Evolutionary conservation across 2,329 filamentous ascomycete species (phyloP).

Genomic region (Ramularia endophylla): DNA sequence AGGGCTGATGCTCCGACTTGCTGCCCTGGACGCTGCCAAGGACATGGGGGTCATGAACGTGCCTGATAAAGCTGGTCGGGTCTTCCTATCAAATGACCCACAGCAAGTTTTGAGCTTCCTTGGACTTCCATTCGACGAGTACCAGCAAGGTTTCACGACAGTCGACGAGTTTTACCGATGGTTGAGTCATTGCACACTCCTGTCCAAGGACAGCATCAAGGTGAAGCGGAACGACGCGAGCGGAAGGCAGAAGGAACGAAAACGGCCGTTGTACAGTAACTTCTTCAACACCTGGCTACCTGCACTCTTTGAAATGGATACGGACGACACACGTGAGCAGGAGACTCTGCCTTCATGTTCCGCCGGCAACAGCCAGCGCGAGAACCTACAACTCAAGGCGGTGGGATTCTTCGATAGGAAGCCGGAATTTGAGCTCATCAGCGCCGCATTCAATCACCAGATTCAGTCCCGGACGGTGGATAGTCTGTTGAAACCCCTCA

Average conservation of each 20-base stretch:
- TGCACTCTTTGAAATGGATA: conserved; percentile 34
- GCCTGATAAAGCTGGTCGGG: conserved; percentile 41
- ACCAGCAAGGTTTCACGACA: conserved; percentile 50
- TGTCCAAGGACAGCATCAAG: conserved; percentile 40
- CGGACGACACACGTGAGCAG: not conserved
- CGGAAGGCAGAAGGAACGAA: conserved; percentile 52
- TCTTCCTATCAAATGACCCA: conserved; percentile 58
- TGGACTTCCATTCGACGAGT: conserved; percentile 49
- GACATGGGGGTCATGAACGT: conserved; percentile 31
- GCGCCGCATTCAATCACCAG: conserved; percentile 11
- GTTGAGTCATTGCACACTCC: conserved; percentile 52
- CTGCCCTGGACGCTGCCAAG: conserved; percentile 59
- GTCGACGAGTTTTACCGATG: conserved; percentile 58
- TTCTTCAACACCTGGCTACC: conserved; percentile 64
- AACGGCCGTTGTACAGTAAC: conserved; percentile 51
- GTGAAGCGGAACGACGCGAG: conserved; percentile 38
- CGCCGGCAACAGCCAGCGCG: conserved; percentile 27
- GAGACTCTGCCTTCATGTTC: conserved; percentile 9
- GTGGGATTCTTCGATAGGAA: conserved; percentile 35
- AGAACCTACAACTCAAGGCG: conserved; percentile 48
- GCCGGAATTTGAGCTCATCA: conserved; percentile 17
- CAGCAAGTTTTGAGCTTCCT: conserved; percentile 55
- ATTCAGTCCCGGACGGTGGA: conserved; percentile 20
- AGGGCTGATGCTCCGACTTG: conserved; percentile 60
- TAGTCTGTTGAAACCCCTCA: conserved; percentile 17